Evolutionary conservation across 495 filamentous ascomycete genomes (phyloP).

Genomic region (Neurospora sp.): DNA sequence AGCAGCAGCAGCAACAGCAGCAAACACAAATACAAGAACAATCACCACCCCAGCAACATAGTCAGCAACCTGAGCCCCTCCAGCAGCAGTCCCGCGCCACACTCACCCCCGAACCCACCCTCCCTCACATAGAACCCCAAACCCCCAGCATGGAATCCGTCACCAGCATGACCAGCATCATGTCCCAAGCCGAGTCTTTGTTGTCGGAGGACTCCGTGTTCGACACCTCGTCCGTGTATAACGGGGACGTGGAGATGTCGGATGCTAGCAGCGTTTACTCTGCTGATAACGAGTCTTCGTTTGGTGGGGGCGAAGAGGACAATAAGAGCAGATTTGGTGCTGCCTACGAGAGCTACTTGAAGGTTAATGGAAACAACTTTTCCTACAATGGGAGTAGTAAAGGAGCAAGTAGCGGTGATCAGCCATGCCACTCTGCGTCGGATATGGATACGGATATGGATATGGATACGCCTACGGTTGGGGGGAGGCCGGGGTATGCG

Average conservation of each 20-base stretch:
- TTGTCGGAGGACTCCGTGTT: not conserved
- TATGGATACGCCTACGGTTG: constrained; percentile 23
- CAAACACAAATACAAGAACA: not conserved
- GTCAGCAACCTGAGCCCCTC: not conserved
- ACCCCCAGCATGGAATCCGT: constrained; percentile 11
- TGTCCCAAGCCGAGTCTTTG: not conserved
- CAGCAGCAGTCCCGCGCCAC: not conserved
- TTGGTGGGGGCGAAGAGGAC: not conserved
- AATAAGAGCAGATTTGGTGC: not conserved
- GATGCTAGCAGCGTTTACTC: constrained; percentile 27
- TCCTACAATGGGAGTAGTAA: not conserved
- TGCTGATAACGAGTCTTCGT: constrained; percentile 15
- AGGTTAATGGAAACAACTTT: not conserved
- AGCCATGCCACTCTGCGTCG: not conserved
- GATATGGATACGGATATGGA: constrained; percentile 21
- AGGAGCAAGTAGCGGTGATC: not conserved
- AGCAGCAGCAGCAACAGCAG: not conserved
- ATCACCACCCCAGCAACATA: not conserved
- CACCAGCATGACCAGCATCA: not conserved
- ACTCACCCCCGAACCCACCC: constrained; percentile 8
- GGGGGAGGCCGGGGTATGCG: constrained; percentile 4
- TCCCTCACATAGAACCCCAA: constrained; percentile 4
- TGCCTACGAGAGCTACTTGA: not conserved
- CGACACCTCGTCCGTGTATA: not conserved
- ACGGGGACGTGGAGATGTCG: constrained; percentile 34